Percentiles rank a stretch among this genome's conserved stretches.
Conservation (phyloP, 2,329 filamentous ascomycete genomes). For the Pseudonectria buxi region DNA sequence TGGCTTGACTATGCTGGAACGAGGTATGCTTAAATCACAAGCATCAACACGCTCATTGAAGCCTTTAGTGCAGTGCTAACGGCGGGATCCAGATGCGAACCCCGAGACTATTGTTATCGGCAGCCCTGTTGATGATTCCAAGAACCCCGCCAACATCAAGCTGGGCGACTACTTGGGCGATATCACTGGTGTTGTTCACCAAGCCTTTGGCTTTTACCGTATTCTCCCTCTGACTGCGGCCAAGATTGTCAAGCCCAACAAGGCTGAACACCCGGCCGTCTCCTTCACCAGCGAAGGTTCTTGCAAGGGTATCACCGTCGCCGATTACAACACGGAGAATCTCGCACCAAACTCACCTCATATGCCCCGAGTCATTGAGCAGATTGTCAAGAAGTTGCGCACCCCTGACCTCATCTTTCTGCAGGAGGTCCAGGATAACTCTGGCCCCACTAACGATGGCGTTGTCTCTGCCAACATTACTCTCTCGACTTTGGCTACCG, state of each 20-base stretch:
- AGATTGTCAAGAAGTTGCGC: slow-evolving; percentile 58
- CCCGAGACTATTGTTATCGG: slow-evolving; percentile 63
- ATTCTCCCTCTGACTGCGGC: slow-evolving; percentile 58
- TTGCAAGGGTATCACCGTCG: slow-evolving; percentile 57
- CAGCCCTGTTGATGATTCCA: slow-evolving; percentile 56
- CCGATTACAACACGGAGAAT: slow-evolving; percentile 66
- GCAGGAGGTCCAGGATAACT: slow-evolving; percentile 65
- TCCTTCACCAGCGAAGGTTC: slow-evolving; percentile 46
- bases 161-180: slow-evolving; percentile 59
- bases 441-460: slow-evolving; percentile 54
- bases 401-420: slow-evolving; percentile 61
- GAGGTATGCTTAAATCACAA: slow-evolving; percentile 39
- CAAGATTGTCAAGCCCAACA: slow-evolving; percentile 38
- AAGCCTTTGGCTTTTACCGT: slow-evolving; percentile 62
- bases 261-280: slow-evolving; percentile 42
- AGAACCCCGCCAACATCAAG: slow-evolving; percentile 52
- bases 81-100: slow-evolving; percentile 47
- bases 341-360: slow-evolving; percentile 49
- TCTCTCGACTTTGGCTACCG: slow-evolving; percentile 46
- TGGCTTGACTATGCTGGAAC: slow-evolving; percentile 55
- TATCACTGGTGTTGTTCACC: slow-evolving; percentile 61
- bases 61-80: not conserved
- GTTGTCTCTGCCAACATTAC: slow-evolving; percentile 51
- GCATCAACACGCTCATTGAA: no score
- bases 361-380: slow-evolving; percentile 51